A percentile compares a stretch with the other conserved stretches of the same genome.
These are phyloP conservation scores for Bipolaris sorokiniana DNA, from an alignment of 2,329 filamentous ascomycete species.

Conservation along the genomic window DNA sequence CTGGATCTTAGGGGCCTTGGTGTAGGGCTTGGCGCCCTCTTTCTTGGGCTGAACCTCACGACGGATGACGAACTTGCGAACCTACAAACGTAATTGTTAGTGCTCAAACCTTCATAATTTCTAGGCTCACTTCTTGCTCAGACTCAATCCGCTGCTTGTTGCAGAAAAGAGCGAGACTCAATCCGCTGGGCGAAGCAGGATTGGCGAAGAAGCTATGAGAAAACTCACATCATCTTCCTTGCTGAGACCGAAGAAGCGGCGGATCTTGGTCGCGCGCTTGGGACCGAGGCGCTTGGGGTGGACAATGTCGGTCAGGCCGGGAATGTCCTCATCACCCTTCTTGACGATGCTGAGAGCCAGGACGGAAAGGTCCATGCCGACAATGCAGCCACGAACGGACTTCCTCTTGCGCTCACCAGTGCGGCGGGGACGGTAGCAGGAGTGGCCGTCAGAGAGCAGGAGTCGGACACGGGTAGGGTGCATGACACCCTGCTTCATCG, in stretches of 20 bases:
- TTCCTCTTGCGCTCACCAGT: constrained; percentile 99
- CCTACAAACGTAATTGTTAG: constrained; percentile 60
- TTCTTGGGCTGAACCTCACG: constrained; percentile 95
- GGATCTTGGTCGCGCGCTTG: constrained; percentile 99
- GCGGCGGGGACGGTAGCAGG: constrained; percentile 98
- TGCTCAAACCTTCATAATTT: constrained; percentile 18
- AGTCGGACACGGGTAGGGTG: constrained; percentile 98
- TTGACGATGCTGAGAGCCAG: constrained; percentile 95
- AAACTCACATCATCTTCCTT: constrained; percentile 99
- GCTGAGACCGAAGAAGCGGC: constrained; percentile 99
- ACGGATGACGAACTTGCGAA: constrained; percentile 99
- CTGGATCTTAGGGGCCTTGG: constrained; percentile 99
- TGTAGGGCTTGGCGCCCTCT: constrained; percentile 97
- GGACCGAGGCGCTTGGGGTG: constrained; percentile 99
- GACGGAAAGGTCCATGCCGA: constrained; percentile 92
- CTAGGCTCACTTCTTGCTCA: constrained; percentile 43
- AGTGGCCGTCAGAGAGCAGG: constrained; percentile 94
- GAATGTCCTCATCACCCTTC: constrained; percentile 93
- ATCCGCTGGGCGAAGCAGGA: constrained; percentile 50
- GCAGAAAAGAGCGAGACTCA: constrained; percentile 63
- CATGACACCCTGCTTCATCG: constrained; percentile 99
- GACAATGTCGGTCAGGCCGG: constrained; percentile 95
- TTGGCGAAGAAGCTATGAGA: constrained; percentile 71
- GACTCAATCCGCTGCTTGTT: constrained; percentile 53
- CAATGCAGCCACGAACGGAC: constrained; percentile 98